These are phyloP conservation scores for Collybiopsis confluens DNA, from an alignment of 768 basidiomycete genomes.

Conservation along the genomic window DNA sequence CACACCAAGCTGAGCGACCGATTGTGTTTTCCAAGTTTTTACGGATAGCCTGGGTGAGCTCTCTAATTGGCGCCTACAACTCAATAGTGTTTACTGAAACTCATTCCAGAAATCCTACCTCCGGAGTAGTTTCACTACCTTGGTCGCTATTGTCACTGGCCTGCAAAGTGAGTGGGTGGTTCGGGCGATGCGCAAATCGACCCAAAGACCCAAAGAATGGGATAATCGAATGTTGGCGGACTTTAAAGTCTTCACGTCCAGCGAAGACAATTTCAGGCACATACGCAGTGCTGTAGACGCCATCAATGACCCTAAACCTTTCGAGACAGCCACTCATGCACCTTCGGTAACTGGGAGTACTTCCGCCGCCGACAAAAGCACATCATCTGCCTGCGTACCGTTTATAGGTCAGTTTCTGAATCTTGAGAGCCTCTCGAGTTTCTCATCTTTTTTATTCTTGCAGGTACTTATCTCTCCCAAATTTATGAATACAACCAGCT, in stretches of 20 bases:
- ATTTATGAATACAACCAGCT: constrained; percentile 60
- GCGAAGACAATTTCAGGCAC: constrained; percentile 67
- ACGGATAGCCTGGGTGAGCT: constrained; percentile 73
- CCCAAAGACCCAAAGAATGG: constrained; percentile 63
- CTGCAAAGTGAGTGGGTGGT: constrained; percentile 67
- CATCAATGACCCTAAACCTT: constrained; percentile 62
- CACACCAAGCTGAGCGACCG: constrained; percentile 60
- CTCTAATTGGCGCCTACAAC: neutral
- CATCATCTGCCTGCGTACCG: constrained; percentile 65
- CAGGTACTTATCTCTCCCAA: constrained; percentile 77
- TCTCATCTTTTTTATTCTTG: constrained; percentile 7
- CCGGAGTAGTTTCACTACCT: constrained; percentile 71
- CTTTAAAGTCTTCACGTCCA: constrained; percentile 61
- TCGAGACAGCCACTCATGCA: constrained; percentile 50
- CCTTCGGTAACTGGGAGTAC: constrained; percentile 46
- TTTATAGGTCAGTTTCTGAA: constrained; percentile 59
- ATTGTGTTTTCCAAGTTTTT: constrained; percentile 75
- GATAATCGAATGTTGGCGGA: constrained; percentile 73
- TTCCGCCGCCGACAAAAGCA: constrained; percentile 29
- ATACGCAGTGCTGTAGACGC: constrained; percentile 63
- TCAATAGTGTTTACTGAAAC: constrained; percentile 4
- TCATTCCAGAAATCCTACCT: constrained; percentile 68
- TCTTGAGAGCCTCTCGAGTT: neutral
- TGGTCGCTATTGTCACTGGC: constrained; percentile 77
- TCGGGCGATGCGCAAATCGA: constrained; percentile 61